phyloP scores from a whole-genome alignment of 257 asterid species.

The Linderniella brevidens region DNA sequence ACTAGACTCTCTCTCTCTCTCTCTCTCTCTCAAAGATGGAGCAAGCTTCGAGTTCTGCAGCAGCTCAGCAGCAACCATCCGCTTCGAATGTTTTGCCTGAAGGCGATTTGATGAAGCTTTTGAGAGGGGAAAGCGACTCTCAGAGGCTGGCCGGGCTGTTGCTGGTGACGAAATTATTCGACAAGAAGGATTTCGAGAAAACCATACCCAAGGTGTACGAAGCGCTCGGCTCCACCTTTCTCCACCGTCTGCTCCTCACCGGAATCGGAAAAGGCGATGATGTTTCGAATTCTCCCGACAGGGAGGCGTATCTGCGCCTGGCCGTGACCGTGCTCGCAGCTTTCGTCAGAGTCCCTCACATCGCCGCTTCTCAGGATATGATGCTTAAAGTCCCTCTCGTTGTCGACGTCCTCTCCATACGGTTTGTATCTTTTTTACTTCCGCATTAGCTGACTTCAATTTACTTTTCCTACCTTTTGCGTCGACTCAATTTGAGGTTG shows the following conservation, averaged over 20 bases:
- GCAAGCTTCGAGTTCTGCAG: too few species aligned
- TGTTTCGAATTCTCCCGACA: slow-evolving; percentile 19
- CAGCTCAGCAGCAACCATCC: too few species aligned
- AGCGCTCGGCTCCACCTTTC: slow-evolving; percentile 56
- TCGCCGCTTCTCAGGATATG: slow-evolving; percentile 63
- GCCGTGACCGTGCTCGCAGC: slow-evolving; percentile 57
- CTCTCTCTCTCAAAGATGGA: too few species aligned
- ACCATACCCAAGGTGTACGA: slow-evolving; percentile 42
- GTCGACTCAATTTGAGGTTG: not conserved
- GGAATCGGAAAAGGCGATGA: slow-evolving; percentile 32
- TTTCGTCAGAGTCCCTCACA: slow-evolving; percentile 50
- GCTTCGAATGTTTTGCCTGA: not conserved
- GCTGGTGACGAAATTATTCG: slow-evolving; percentile 52
- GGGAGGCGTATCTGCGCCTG: slow-evolving; percentile 57
- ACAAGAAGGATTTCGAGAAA: slow-evolving; percentile 37
- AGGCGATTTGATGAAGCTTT: slow-evolving; percentile 46
- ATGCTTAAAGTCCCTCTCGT: slow-evolving; percentile 35
- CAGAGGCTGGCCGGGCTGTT: slow-evolving; percentile 79
- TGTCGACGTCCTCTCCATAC: slow-evolving; percentile 29
- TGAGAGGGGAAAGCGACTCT: slow-evolving; percentile 62
- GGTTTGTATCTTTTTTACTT: slow-evolving; percentile 20
- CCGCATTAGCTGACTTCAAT: not conserved
- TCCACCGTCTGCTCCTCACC: slow-evolving; percentile 61
- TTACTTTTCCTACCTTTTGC: not conserved
- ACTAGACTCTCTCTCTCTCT: too few species aligned